These are phyloP conservation scores for Kockiozyma suomiensis DNA, from an alignment of 805 yeast species.

Conservation along the genomic window DNA sequence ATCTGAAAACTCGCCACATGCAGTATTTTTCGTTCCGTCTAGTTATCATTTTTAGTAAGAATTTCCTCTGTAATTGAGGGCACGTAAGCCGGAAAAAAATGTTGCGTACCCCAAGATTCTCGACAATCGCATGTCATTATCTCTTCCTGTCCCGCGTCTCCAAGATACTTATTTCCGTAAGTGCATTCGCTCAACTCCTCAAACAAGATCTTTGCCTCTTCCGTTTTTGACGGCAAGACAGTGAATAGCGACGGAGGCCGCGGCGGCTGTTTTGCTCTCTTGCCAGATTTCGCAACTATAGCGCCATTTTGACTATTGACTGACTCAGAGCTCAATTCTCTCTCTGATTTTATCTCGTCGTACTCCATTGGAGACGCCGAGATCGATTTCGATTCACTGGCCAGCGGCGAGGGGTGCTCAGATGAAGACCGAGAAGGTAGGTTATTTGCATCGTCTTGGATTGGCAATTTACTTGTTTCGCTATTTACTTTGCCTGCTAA, in stretches of 20 bases:
- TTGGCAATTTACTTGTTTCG: not conserved
- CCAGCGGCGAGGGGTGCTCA: no score
- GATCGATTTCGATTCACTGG: not conserved
- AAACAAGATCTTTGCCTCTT: constrained; percentile 68
- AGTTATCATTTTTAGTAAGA: not conserved
- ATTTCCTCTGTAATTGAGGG: not conserved
- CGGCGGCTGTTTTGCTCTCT: constrained; percentile 11
- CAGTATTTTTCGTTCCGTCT: constrained; percentile 52
- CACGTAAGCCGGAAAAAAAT: not conserved
- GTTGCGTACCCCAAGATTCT: constrained; percentile 43
- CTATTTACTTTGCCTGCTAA: not conserved
- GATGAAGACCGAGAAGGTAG: no score
- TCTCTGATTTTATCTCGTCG: not conserved
- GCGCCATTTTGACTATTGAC: not conserved
- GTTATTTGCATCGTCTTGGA: not conserved
- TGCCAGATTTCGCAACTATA: not conserved
- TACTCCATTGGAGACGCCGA: constrained; percentile 2
- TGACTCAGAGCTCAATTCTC: not conserved
- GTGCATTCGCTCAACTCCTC: constrained; percentile 58
- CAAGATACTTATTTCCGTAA: constrained; percentile 64
- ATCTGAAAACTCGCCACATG: constrained; percentile 84
- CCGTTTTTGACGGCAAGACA: constrained; percentile 56
- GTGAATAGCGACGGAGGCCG: constrained; percentile 19
- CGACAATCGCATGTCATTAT: constrained; percentile 91
- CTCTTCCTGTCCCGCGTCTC: constrained; percentile 75